Conservation (phyloP, 1,139 yeast species). For the Blastobotrys malaysiensis region DNA sequence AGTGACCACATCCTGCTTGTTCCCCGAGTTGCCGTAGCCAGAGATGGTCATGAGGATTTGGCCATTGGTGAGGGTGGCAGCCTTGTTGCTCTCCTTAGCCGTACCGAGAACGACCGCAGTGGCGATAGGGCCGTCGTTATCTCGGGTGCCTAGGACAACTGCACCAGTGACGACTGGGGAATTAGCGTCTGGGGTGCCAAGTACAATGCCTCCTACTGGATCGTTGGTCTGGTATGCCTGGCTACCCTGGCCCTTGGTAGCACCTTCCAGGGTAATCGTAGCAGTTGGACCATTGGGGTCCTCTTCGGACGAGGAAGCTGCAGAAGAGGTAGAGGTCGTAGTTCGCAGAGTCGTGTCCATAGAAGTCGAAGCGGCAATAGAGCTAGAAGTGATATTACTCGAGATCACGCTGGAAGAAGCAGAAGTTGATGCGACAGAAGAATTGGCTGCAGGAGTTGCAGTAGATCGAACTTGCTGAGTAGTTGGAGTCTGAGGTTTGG, state of each 20-base stretch:
- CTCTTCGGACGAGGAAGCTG: neutral
- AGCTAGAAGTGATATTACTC: neutral
- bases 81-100: neutral
- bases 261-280: neutral
- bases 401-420: conserved; percentile 2
- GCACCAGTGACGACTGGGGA: neutral
- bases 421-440: neutral
- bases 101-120: neutral
- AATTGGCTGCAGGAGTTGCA: conserved; percentile 3
- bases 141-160: neutral
- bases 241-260: neutral
- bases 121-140: neutral
- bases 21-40: neutral
- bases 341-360: neutral
- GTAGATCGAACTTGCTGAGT: neutral
- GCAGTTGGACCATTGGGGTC: neutral
- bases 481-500: neutral
- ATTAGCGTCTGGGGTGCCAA: neutral
- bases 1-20: neutral
- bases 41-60: neutral
- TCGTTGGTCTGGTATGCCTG: neutral
- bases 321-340: neutral
- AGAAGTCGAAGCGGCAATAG: neutral
- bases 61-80: neutral
- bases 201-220: neutral